Conservation (phyloP, 176 grass and related monocot species). For the Carex parvula region DNA sequence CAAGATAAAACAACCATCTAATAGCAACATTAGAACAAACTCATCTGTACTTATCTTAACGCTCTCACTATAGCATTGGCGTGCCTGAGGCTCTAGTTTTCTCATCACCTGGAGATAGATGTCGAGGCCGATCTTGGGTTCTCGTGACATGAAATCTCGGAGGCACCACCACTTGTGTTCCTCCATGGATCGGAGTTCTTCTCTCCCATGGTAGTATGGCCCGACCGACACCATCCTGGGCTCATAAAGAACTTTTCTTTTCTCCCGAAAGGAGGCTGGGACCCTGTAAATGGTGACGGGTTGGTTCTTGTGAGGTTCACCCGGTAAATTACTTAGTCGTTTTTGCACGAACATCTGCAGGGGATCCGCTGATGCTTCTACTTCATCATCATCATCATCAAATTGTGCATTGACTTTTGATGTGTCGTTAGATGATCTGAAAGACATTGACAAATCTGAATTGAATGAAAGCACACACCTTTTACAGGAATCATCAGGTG, state of each 20-base stretch:
- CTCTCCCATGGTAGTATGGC: slow-evolving; percentile 9
- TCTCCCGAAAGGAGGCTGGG: slow-evolving; percentile 16
- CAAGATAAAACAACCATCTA: slow-evolving; percentile 27
- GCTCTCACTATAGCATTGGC: not conserved
- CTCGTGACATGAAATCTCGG: slow-evolving; percentile 12
- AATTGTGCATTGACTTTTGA: not conserved
- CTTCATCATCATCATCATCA: not conserved
- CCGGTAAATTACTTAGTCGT: not conserved
- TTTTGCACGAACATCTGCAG: not conserved
- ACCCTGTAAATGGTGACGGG: slow-evolving; percentile 13
- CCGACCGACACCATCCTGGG: slow-evolving; percentile 25
- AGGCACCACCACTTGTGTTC: slow-evolving; percentile 29
- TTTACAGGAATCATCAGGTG: too few species aligned
- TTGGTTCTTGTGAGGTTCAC: not conserved
- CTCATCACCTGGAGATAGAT: not conserved
- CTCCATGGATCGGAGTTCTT: slow-evolving; percentile 15
- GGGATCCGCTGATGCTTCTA: not conserved
- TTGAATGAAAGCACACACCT: too few species aligned
- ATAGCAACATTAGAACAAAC: slow-evolving; percentile 23
- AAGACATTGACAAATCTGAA: too few species aligned
- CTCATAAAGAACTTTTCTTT: slow-evolving; percentile 19
- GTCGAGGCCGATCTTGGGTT: not conserved
- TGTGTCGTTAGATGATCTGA: not conserved
- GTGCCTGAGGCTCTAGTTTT: not conserved
- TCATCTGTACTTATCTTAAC: not conserved